phyloP scores from a whole-genome alignment of 257 asterid genomes.

The Fraxinus excelsior region DNA sequence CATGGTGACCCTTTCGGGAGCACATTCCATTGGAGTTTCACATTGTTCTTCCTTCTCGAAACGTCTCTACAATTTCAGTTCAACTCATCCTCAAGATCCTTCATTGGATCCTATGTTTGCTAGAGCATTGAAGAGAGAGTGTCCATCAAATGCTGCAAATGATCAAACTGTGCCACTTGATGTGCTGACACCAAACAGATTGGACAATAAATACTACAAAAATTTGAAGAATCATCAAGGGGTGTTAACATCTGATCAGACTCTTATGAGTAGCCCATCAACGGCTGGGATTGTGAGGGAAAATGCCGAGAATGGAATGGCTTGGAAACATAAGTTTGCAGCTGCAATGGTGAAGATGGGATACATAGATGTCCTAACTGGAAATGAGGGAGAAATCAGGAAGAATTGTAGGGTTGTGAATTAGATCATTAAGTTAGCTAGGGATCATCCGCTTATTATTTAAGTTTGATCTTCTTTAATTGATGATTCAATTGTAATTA shows the following conservation, averaged over 20 bases:
- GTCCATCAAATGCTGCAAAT: not conserved
- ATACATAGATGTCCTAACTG: constrained; percentile 36
- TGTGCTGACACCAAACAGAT: constrained; percentile 32
- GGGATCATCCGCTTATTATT: not conserved
- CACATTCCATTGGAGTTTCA: constrained; percentile 48
- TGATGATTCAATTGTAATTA: not conserved
- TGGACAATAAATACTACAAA: constrained; percentile 42
- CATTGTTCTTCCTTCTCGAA: constrained; percentile 31
- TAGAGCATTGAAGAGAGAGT: constrained; percentile 7
- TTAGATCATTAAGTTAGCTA: not conserved
- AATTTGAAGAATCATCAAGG: constrained; percentile 29
- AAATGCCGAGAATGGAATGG: constrained; percentile 21
- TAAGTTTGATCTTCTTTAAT: not conserved
- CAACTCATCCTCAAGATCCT: constrained; percentile 33
- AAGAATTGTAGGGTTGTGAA: constrained; percentile 42
- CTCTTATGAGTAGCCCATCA: constrained; percentile 16
- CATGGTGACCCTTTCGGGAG: constrained; percentile 54
- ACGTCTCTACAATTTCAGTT: constrained; percentile 31
- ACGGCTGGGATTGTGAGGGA: constrained; percentile 27
- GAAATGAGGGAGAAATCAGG: constrained; percentile 41
- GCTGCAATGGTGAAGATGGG: constrained; percentile 47
- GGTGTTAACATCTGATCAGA: constrained; percentile 40
- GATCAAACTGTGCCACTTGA: constrained; percentile 33
- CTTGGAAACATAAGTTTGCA: constrained; percentile 33
- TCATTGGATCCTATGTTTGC: constrained; percentile 30